Evolutionary conservation across 352 stramenopile genomes (phyloP).

Genomic region (Phytophthora fragariae): DNA sequence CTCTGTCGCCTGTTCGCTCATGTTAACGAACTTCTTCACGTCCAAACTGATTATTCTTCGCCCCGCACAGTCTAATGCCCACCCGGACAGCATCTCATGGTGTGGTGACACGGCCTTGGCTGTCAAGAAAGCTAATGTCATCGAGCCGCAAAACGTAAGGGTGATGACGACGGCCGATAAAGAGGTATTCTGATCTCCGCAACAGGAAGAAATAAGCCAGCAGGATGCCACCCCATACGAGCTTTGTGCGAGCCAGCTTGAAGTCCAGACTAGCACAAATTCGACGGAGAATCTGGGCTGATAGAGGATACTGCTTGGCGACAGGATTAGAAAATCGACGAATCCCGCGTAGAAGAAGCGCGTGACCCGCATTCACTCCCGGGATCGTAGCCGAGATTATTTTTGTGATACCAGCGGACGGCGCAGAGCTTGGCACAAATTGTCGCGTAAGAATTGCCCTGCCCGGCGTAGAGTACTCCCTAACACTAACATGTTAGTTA

Average conservation of each 20-base stretch:
- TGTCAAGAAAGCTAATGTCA: background rate
- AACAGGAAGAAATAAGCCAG: slow-evolving; percentile 23
- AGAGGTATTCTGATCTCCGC: slow-evolving; percentile 19
- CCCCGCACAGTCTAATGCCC: no score
- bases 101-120: background rate
- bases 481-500: no score
- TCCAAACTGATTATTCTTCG: no score
- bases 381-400: slow-evolving; percentile 26
- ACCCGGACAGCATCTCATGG: no score
- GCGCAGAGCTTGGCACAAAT: slow-evolving; percentile 22
- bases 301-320: slow-evolving; percentile 22
- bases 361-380: slow-evolving; percentile 18
- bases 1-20: no score
- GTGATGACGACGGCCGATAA: slow-evolving; percentile 4
- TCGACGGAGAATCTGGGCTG: background rate
- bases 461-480: no score
- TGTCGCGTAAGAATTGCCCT: slow-evolving; percentile 16
- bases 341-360: slow-evolving; percentile 12
- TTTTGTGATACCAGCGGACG: slow-evolving; percentile 14
- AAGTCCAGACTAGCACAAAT: background rate
- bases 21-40: no score
- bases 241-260: background rate
- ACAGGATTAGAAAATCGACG: slow-evolving; percentile 23
- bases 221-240: slow-evolving; percentile 19
- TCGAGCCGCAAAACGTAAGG: background rate